These are phyloP conservation scores for Exophiala alcalophila DNA, from an alignment of 2,329 filamentous ascomycete species.

Conservation along the genomic window DNA sequence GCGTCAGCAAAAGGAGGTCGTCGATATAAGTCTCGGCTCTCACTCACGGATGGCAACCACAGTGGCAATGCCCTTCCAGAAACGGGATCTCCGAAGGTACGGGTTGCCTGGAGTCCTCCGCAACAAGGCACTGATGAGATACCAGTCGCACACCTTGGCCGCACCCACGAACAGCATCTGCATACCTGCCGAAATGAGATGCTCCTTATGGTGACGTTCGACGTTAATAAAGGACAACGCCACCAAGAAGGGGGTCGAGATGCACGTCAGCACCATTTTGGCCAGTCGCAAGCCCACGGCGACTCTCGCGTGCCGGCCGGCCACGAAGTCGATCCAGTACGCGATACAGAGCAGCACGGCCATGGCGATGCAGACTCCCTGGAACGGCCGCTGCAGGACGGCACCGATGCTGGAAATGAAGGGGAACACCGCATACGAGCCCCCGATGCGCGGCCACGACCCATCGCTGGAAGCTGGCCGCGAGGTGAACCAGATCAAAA, in stretches of 20 bases:
- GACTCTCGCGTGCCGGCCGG: conserved; percentile 1
- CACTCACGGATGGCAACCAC: conserved; percentile 7
- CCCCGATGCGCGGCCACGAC: conserved; percentile 7
- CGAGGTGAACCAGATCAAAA: conserved; percentile 8
- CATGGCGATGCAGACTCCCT: conserved; percentile 6
- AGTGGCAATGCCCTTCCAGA: conserved; percentile 8
- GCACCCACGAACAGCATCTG: conserved; percentile 10
- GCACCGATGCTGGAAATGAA: conserved; percentile 14
- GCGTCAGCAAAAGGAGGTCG: conserved; percentile 1
- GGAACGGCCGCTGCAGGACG: conserved; percentile 1
- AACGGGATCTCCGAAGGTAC: not conserved
- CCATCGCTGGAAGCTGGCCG: conserved; percentile 7
- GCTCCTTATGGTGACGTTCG: conserved; percentile 4
- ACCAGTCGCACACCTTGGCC: conserved; percentile 12
- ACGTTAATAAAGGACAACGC: conserved; percentile 7
- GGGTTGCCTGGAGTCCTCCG: conserved; percentile 7
- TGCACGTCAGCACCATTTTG: conserved; percentile 3
- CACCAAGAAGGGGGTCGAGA: conserved; percentile 7
- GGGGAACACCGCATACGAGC: conserved; percentile 9
- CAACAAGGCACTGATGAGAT: conserved; percentile 4
- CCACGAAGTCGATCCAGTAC: conserved; percentile 10
- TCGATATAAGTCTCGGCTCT: not conserved
- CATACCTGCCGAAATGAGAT: conserved; percentile 13
- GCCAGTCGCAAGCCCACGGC: conserved; percentile 4
- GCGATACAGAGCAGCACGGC: conserved; percentile 7